phyloP scores from a whole-genome alignment of 1,284 basidiomycete genomes.

The Ustilago shanxiensis region DNA sequence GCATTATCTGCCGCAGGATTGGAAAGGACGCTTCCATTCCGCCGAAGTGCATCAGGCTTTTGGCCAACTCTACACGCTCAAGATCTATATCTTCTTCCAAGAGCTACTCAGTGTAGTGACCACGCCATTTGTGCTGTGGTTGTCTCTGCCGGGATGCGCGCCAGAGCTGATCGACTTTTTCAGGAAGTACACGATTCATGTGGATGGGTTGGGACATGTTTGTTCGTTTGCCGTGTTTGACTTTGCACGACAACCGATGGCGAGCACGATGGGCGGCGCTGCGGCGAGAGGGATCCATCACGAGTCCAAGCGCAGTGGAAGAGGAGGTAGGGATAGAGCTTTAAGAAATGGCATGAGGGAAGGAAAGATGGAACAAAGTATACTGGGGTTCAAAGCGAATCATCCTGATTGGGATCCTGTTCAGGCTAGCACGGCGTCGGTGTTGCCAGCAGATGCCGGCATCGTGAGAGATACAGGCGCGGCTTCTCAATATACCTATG shows the following conservation, averaged over 20 bases:
- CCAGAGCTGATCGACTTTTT: slow-evolving; percentile 72
- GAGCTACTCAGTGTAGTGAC: slow-evolving; percentile 91
- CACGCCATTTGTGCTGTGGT: slow-evolving; percentile 93
- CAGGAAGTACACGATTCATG: slow-evolving; percentile 86
- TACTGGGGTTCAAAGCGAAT: slow-evolving; percentile 90
- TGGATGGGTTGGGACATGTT: slow-evolving; percentile 94
- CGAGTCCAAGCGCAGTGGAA: neutral
- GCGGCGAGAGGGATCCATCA: slow-evolving; percentile 31
- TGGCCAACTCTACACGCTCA: slow-evolving; percentile 62
- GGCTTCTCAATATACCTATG: slow-evolving; percentile 4
- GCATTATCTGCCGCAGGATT: slow-evolving; percentile 92
- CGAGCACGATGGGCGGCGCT: slow-evolving; percentile 73
- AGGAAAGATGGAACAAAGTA: slow-evolving; percentile 88
- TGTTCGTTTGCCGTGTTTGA: slow-evolving; percentile 99
- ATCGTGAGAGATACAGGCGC: neutral
- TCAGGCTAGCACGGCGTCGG: slow-evolving; percentile 71
- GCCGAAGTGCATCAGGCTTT: slow-evolving; percentile 60
- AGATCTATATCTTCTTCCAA: slow-evolving; percentile 79
- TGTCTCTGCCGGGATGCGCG: slow-evolving; percentile 87
- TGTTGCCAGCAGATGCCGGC: slow-evolving; percentile 4
- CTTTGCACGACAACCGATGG: slow-evolving; percentile 77
- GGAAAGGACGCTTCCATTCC: slow-evolving; percentile 89
- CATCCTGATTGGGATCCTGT: slow-evolving; percentile 94
- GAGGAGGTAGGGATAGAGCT: slow-evolving; percentile 78
- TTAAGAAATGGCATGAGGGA: slow-evolving; percentile 25